Percentiles rank a stretch among this genome's conserved stretches.
Conservation (phyloP, 2,329 filamentous ascomycete species). For the Cercospora beticola region DNA sequence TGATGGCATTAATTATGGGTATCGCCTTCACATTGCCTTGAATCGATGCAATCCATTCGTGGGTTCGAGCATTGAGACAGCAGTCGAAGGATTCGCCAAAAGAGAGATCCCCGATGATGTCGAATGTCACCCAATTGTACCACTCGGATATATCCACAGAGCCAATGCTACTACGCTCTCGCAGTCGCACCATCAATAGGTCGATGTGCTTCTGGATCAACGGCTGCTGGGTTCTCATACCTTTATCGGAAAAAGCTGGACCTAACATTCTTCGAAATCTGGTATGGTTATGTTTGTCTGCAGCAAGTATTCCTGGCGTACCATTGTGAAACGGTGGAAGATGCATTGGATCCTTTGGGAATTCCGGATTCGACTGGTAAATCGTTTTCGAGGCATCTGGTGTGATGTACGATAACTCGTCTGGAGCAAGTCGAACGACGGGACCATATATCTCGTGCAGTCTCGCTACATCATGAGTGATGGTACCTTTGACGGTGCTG, state of each 20-base stretch:
- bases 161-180: neutral
- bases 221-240: neutral
- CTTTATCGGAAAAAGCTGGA: neutral
- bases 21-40: neutral
- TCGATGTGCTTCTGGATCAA: neutral
- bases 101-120: neutral
- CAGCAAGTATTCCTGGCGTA: neutral
- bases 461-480: neutral
- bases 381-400: neutral
- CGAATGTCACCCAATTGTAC: neutral
- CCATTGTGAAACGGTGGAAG: neutral
- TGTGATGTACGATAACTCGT: neutral
- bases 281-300: neutral
- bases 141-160: neutral
- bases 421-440: neutral
- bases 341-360: neutral
- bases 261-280: constrained; percentile 10
- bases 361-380: neutral
- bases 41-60: neutral
- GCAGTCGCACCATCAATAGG: neutral
- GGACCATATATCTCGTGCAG: constrained; percentile 67
- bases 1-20: neutral
- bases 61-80: neutral
- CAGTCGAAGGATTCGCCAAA: neutral
- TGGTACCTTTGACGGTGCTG: neutral